These are phyloP conservation scores for Chrysosporium keratinophilum DNA, from an alignment of 2,329 filamentous ascomycete species.

Conservation along the genomic window DNA sequence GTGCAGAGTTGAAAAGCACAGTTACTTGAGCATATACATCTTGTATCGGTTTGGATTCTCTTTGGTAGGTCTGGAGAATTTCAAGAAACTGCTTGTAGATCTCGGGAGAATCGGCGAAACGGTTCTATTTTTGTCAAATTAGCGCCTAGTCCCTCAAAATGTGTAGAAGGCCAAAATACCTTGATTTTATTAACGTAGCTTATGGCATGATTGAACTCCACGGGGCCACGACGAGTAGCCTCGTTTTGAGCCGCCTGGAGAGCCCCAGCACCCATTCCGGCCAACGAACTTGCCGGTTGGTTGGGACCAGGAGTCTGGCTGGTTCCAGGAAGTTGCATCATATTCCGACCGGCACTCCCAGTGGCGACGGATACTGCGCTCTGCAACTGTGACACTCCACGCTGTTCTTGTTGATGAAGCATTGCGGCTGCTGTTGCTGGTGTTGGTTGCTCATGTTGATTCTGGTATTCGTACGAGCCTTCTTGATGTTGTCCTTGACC, in stretches of 20 bases:
- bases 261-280: constrained; percentile 49
- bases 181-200: constrained; percentile 99
- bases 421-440: constrained; percentile 37
- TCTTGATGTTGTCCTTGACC: constrained; percentile 33
- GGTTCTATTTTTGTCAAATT: constrained; percentile 53
- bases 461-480: constrained; percentile 35
- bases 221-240: constrained; percentile 78
- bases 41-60: constrained; percentile 95
- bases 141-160: not conserved
- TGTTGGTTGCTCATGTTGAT: constrained; percentile 38
- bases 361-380: constrained; percentile 55
- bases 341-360: constrained; percentile 36
- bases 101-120: constrained; percentile 89
- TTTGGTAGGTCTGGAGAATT: constrained; percentile 94
- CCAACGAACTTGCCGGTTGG: constrained; percentile 49
- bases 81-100: constrained; percentile 99
- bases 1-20: constrained; percentile 80
- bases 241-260: constrained; percentile 44
- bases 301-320: constrained; percentile 37
- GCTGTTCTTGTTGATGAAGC: constrained; percentile 54
- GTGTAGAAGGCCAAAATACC: constrained; percentile 44
- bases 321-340: constrained; percentile 41
- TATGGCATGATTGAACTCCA: constrained; percentile 98
- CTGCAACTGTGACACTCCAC: constrained; percentile 55
- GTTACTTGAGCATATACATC: constrained; percentile 98